Base-by-base conservation (phyloP, 1,139 yeast genomes). In the Pichia sp. region DNA sequence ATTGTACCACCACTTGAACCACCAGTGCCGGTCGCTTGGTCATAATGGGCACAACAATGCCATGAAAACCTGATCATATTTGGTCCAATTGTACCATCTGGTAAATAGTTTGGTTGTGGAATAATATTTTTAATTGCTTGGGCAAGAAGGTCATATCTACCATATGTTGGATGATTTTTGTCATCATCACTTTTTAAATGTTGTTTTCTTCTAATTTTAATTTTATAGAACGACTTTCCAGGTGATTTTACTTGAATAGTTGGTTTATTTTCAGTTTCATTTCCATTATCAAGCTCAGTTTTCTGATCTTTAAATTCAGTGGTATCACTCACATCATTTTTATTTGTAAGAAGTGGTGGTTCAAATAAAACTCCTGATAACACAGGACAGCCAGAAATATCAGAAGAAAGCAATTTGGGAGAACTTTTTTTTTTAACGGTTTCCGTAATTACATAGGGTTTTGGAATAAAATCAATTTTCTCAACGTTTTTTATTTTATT, bases 11-110 rank as follows among this genome's bases (percentile, higher is more conserved):
- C 87, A 56, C 80, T 78, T 12, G 84, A 78, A 1, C 87, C 87
- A 3, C 87, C 87, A 3, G 80, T 76, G 10, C 74, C 74, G 4
- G 75, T 60, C 11, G 55, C 60, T 50, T 64, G 66, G 56, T 81
- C 83, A 60, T 71, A 81, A 23, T 86, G 81, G 4, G 85, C 87
- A 53, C 82, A 74, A 40, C 84, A 78, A 58, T 81, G 87, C 87
- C 87, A 81, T 2, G 86, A 77, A 35, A 82, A 68, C 39, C 87
- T 69, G 24, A 81, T 73, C 39, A 81, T 64, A 12, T 79, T 69
- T 8, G 87, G 87, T 1, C 83, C 87, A 35, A 74, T 63, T 3
- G 82, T 74, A 1, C 85, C 84, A 56, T 81, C 87, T 4, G 54
- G 53, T 52, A 80, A 83, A 58, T 75, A 76, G 10, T 51, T 53